Percentiles rank a stretch among this genome's conserved stretches.
Evolutionary conservation across 1,284 basidiomycete species (phyloP).

Genomic region (Meripilus lineatus): DNA sequence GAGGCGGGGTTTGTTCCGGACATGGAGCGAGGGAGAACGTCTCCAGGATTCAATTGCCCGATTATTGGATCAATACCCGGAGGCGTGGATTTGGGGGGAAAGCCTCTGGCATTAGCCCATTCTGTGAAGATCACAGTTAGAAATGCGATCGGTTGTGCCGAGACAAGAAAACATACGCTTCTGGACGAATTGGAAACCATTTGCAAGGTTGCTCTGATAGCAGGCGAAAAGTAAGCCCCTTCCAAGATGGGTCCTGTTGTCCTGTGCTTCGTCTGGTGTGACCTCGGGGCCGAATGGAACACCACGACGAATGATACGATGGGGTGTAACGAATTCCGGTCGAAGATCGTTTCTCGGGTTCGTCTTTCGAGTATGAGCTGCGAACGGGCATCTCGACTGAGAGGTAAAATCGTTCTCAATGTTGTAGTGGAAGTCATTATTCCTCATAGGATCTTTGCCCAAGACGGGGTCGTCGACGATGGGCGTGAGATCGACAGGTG

Average conservation of each 20-base stretch:
- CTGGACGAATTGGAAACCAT: constrained; percentile 48
- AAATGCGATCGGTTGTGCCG: no score
- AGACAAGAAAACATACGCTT: constrained; percentile 21
- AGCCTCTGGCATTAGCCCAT: no score
- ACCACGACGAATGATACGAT: constrained; percentile 31
- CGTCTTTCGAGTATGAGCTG: constrained; percentile 52
- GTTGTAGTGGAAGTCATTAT: constrained; percentile 33
- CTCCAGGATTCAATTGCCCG: constrained; percentile 33
- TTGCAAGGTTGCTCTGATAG: constrained; percentile 42
- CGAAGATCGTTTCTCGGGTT: constrained; percentile 45
- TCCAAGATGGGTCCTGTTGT: constrained; percentile 34
- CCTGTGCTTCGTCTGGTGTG: constrained; percentile 29
- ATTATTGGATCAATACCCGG: constrained; percentile 37
- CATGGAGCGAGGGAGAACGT: constrained; percentile 28
- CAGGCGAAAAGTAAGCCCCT: constrained; percentile 46
- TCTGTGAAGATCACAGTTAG: no score
- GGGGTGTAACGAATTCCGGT: constrained; percentile 12
- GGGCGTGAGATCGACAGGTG: constrained; percentile 33
- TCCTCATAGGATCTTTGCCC: constrained; percentile 26
- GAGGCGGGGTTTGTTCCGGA: constrained; percentile 37
- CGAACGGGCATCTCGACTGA: constrained; percentile 44
- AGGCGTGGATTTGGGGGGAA: no score
- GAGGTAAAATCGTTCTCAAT: constrained; percentile 28
- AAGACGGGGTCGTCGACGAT: constrained; percentile 27
- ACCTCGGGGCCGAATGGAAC: constrained; percentile 39